Evolutionary conservation across 148 eudicot genomes (phyloP).

Genomic region (Camellia granthamiana): DNA sequence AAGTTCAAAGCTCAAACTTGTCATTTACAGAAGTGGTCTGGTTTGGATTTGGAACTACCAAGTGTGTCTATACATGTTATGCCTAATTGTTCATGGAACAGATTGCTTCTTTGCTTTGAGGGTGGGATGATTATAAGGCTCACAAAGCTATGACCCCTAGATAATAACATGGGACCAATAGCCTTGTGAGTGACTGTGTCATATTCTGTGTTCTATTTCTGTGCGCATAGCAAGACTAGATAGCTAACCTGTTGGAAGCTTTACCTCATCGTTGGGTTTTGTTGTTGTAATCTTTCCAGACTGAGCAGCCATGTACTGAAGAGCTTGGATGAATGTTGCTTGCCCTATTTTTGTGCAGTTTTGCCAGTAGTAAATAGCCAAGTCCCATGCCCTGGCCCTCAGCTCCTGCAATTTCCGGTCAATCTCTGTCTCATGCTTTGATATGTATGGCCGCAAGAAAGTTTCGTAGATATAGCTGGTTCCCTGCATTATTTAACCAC

Average conservation of each 20-base stretch:
- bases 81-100: too few species aligned
- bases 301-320: constrained; percentile 15
- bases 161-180: too few species aligned
- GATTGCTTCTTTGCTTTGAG: too few species aligned
- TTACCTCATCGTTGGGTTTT: constrained; percentile 11
- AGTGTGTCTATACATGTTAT: too few species aligned
- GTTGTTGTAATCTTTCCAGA: constrained; percentile 1
- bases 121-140: too few species aligned
- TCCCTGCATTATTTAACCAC: constrained; percentile 27
- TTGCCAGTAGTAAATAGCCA: constrained; percentile 29
- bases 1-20: background rate
- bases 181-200: too few species aligned
- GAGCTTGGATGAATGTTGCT: constrained; percentile 11
- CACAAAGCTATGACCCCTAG: too few species aligned
- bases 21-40: too few species aligned
- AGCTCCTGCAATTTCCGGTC: constrained; percentile 31
- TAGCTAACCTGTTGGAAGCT: background rate
- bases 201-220: too few species aligned
- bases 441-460: constrained; percentile 28
- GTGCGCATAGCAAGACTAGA: background rate
- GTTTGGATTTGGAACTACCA: too few species aligned
- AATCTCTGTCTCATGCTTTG: constrained; percentile 35
- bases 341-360: constrained; percentile 16
- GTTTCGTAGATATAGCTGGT: constrained; percentile 28
- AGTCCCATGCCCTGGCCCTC: constrained; percentile 27